Conservation (phyloP, 805 yeast species). For the Kluyveromyces starmeri region DNA sequence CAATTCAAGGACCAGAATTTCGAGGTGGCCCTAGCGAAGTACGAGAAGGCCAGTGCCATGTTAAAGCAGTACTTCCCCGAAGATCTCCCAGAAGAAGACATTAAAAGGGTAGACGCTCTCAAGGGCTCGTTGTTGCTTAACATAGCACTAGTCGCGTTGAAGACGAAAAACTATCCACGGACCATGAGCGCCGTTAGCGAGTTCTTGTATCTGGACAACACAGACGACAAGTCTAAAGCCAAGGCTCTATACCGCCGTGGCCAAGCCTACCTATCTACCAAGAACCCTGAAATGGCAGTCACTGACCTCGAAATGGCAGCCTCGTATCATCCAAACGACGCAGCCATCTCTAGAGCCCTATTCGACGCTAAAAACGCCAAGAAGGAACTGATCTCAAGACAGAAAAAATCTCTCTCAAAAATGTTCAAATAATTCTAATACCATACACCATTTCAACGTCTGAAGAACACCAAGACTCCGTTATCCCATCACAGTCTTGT, state of each 20-base stretch:
- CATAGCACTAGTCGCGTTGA: slow-evolving; percentile 65
- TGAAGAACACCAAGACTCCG: too few relatives aligned
- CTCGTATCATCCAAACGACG: slow-evolving; percentile 57
- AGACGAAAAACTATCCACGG: slow-evolving; percentile 44
- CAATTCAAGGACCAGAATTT: slow-evolving; percentile 59
- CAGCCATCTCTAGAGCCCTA: slow-evolving; percentile 58
- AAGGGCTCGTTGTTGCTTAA: slow-evolving; percentile 62
- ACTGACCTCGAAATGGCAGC: slow-evolving; percentile 58
- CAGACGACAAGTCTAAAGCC: slow-evolving; percentile 61
- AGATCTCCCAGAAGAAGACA: slow-evolving; percentile 42
- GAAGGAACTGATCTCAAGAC: slow-evolving; percentile 51
- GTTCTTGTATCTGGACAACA: slow-evolving; percentile 51
- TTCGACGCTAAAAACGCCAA: slow-evolving; percentile 45
- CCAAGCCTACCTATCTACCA: slow-evolving; percentile 51
- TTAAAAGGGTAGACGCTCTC: slow-evolving; percentile 40
- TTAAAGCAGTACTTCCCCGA: slow-evolving; percentile 62
- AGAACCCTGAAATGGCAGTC: slow-evolving; percentile 65
- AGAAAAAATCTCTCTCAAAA: slow-evolving; percentile 66
- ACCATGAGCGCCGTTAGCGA: slow-evolving; percentile 53
- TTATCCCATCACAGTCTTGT: too few relatives aligned
- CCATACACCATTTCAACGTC: too few relatives aligned
- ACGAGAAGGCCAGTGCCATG: slow-evolving; percentile 62
- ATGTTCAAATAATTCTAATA: slow-evolving; percentile 37
- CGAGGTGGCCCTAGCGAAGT: slow-evolving; percentile 53
- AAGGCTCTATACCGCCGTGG: slow-evolving; percentile 88